Evolutionary conservation across 2,329 filamentous ascomycete species (phyloP).

Genomic region (Elsinoe fawcettii): DNA sequence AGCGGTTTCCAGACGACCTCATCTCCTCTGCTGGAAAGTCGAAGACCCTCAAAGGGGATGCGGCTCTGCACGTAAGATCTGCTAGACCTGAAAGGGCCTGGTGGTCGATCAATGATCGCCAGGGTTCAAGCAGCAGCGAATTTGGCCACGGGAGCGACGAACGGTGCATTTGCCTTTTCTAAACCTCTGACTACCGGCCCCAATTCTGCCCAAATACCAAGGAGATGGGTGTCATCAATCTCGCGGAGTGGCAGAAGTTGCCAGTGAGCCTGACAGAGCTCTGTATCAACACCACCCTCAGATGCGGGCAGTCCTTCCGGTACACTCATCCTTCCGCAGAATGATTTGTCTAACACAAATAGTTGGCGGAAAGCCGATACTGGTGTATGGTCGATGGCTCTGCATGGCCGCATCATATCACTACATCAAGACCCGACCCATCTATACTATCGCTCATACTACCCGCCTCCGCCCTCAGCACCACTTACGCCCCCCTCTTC

Average conservation of each 20-base stretch:
- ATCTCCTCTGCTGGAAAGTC: no score
- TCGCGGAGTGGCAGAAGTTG: slow-evolving; percentile 79
- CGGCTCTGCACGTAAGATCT: no score
- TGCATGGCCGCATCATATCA: slow-evolving; percentile 77
- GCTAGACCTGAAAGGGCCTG: no score
- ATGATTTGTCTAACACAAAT: neutral
- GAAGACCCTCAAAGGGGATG: no score
- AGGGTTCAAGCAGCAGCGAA: no score
- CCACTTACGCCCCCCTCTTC: slow-evolving; percentile 34
- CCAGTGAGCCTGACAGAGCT: slow-evolving; percentile 76
- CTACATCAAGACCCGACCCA: slow-evolving; percentile 72
- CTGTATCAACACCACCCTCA: slow-evolving; percentile 86
- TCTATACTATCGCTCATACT: slow-evolving; percentile 72
- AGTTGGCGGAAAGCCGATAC: slow-evolving; percentile 77
- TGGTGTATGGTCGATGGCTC: slow-evolving; percentile 82
- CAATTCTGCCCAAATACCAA: no score
- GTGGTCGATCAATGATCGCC: no score
- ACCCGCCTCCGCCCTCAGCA: slow-evolving; percentile 30
- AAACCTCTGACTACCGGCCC: no score
- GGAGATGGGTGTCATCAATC: slow-evolving; percentile 41
- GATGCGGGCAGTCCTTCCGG: slow-evolving; percentile 90
- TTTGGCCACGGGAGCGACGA: no score
- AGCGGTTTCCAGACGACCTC: no score
- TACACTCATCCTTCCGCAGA: slow-evolving; percentile 27
- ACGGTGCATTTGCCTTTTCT: no score